Evolutionary conservation across 2,329 filamentous ascomycete genomes (phyloP).

Genomic region (Hirsutella thompsonii): DNA sequence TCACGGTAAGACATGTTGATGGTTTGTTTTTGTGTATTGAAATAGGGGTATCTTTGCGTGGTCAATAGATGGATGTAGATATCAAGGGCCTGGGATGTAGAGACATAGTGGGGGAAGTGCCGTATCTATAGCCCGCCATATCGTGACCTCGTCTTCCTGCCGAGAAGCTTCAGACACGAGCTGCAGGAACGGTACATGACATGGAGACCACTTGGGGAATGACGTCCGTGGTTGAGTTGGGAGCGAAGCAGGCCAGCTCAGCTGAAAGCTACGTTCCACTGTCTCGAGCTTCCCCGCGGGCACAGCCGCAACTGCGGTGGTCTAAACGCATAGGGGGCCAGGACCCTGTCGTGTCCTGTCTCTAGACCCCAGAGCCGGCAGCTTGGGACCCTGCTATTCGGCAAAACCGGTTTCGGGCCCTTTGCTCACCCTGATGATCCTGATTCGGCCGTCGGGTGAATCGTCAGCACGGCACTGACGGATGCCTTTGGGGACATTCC

Average conservation of each 20-base stretch:
- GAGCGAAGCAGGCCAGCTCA: conserved; percentile 4
- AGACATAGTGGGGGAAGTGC: neutral
- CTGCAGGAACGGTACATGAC: neutral
- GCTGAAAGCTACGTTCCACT: conserved; percentile 4
- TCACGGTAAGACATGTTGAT: conserved; percentile 33
- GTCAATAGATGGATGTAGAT: neutral
- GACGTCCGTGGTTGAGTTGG: conserved; percentile 3
- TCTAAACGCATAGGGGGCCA: neutral
- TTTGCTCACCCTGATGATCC: neutral
- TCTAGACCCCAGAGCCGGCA: neutral
- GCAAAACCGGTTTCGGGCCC: neutral
- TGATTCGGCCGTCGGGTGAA: too few relatives aligned
- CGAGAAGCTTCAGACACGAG: neutral
- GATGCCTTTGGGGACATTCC: neutral
- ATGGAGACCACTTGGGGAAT: neutral
- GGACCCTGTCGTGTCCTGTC: neutral
- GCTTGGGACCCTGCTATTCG: neutral
- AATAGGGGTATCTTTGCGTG: neutral
- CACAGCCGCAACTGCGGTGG: neutral
- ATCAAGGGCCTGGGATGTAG: neutral
- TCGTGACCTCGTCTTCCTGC: neutral
- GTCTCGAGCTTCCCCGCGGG: conserved; percentile 2
- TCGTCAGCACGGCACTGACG: neutral
- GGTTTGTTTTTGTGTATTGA: neutral
- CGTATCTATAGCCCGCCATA: neutral